Base-by-base conservation (phyloP, 352 stramenopile species). In the Phytophthora meadii region DNA sequence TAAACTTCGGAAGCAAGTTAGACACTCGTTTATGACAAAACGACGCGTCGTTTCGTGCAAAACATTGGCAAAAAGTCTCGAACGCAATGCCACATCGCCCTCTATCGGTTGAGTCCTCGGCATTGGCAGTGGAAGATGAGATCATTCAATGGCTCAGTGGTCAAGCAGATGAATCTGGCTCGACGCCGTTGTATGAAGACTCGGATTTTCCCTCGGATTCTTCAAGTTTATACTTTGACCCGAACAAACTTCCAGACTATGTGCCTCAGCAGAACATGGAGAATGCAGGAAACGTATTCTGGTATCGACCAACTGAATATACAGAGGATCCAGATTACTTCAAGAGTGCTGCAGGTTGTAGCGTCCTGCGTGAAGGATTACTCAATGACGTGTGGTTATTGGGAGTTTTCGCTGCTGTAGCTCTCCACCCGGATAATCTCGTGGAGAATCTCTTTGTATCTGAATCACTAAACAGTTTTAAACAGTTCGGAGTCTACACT, bases 371-470 rank as follows among this genome's bases (percentile, higher is more conserved):
- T 36, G 76, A 90, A 59, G 72, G 89, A 28, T 54, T 73, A 46
- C 56, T 97, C 4, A 76, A 88, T n/a, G 90, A 97, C 53, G 74
- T 80, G 48, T 97, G 90, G 89, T 77, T 97, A 2, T 58, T 97
- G 4, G 89, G 89, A 4, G 90, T 96, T 7, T 84, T 97, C 34
- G 90, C 89, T 7, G 88, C 88, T 30, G 56, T 97, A 19, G 85
- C 86, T 12, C 61, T 90, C 15, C 88, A 95, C 54, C 82, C 82
- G 2, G 84, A 93, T 65, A 87, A 90, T 36, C 72, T 98, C 15
- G 86, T 98, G 27, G 90, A 98, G 74, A 96, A 97, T 60, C 72
- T 98, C 17, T 97, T 98, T 42, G 86, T 87, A 36, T 96, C 86
- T 54, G 85, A 95, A 30, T 87, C 84, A 11, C 73, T 96, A 14